Conservation (phyloP, 2,329 filamentous ascomycete species). For the Aspergillus calidoustus region DNA sequence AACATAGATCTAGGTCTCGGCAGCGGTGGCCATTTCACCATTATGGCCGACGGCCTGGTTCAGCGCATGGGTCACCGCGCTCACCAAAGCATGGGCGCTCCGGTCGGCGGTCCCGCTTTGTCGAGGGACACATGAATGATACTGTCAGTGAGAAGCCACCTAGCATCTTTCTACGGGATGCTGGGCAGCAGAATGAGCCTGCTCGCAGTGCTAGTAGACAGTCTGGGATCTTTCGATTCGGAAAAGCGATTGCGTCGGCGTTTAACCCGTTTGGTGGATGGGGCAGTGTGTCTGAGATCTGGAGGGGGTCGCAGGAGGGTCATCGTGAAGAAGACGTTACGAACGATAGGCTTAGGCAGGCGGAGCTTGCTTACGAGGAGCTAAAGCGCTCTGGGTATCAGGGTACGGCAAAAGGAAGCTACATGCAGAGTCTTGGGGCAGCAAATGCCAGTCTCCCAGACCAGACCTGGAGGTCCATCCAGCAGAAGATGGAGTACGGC, state of each 20-base stretch:
- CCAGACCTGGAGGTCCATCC: conserved; percentile 39
- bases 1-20: background rate
- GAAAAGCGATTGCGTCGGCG: conserved; percentile 57
- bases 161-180: conserved; percentile 63
- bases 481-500: conserved; percentile 36
- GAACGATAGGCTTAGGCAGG: conserved; percentile 52
- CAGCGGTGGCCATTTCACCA: conserved; percentile 24
- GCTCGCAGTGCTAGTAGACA: conserved; percentile 30
- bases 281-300: conserved; percentile 47
- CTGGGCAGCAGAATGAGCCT: conserved; percentile 22
- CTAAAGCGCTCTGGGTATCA: conserved; percentile 58
- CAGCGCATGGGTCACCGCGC: conserved; percentile 23
- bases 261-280: conserved; percentile 59
- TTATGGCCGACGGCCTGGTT: conserved; percentile 13
- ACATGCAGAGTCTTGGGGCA: conserved; percentile 28
- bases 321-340: conserved; percentile 29
- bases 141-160: conserved; percentile 74
- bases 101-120: conserved; percentile 66
- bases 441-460: conserved; percentile 34
- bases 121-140: conserved; percentile 87
- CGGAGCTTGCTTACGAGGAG: conserved; percentile 58
- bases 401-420: conserved; percentile 43
- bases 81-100: conserved; percentile 24
- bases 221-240: conserved; percentile 59
- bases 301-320: conserved; percentile 50